Conservation (phyloP, 139 green algal genomes). For the Parachlorella kessleri region DNA sequence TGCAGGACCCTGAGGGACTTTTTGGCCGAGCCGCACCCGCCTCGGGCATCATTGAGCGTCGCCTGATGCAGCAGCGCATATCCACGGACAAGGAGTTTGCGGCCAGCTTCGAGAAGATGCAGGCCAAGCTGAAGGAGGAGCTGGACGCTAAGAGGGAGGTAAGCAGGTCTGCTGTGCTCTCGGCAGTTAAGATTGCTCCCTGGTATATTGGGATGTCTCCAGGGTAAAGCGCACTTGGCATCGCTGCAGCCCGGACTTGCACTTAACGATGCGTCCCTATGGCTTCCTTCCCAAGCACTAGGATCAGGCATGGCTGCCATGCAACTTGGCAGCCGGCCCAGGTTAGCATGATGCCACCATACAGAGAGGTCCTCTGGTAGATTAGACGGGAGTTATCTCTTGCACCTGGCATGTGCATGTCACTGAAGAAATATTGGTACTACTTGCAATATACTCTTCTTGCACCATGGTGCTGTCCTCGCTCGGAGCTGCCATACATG, state of each 20-base stretch:
- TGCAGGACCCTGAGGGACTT: constrained; percentile 57
- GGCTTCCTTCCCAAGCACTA: too few species aligned
- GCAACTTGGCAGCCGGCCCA: too few species aligned
- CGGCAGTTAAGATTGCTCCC: too few species aligned
- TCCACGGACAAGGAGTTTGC: constrained; percentile 59
- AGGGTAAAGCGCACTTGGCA: too few species aligned
- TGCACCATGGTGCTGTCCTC: constrained; percentile 27
- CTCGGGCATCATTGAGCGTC: constrained; percentile 60
- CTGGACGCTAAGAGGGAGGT: constrained; percentile 35
- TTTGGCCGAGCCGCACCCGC: constrained; percentile 33
- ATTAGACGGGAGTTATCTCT: background rate
- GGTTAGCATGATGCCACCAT: too few species aligned
- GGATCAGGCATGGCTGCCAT: too few species aligned
- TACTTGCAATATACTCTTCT: constrained; percentile 15
- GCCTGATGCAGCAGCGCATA: constrained; percentile 59
- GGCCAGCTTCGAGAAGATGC: background rate
- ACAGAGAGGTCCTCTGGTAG: too few species aligned
- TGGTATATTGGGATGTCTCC: too few species aligned
- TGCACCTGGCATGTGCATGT: background rate
- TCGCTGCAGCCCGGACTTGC: too few species aligned
- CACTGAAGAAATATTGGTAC: background rate
- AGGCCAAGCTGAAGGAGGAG: constrained; percentile 34
- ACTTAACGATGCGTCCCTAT: too few species aligned
- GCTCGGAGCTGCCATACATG: background rate
- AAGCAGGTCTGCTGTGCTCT: background rate